Evolutionary conservation across 495 filamentous ascomycete species (phyloP), one percentile per base, ranked within the genome.

Genomic region (Neurospora sp.): DNA sequence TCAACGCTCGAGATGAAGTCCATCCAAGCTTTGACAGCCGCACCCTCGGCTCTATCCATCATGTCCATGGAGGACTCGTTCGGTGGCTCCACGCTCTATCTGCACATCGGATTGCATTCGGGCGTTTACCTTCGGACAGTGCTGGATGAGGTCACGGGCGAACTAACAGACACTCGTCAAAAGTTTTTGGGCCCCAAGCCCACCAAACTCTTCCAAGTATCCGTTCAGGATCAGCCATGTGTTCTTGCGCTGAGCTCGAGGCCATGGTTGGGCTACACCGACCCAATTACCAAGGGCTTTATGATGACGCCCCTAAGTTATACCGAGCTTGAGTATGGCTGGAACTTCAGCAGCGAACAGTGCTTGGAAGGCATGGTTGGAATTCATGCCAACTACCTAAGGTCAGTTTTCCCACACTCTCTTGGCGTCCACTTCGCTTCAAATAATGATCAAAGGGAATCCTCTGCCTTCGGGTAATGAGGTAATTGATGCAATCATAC

Each of bases 111-210:
- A 53, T 87, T 99, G 20, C 91, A 94, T 79, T 97, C 94, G 18
- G 96, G 96, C 22, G 93, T 98, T 6, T 99, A 99, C 79, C 86
- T 99, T 27, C 88, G 96, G 46, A 97, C 96, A 0, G 92, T 97
- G 20, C 82, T 99, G 38, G 96, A 98, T 78, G 97, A 98, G 75
- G 86, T 95, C 14, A 98, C 94, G 1, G 96, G 96, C 69, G 96
- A 98, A 77, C 85, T 98, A 37, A 94, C 94, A 2, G 96, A 98
- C 79, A 98, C 94, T 3, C 88, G 95, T 69, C 97, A 94, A 40
- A 92, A 95, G 48, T 98, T 98, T 81, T 86, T 99, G 20, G 96
- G 96, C 1, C 93, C 93, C 2, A 94, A 93, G 75, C 89, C 93
- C 18, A 93, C 94, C 35, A 92, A 91, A 75, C 87, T 99, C 2